These are phyloP conservation scores for Verticillium zaregamsianum DNA, from an alignment of 2,329 filamentous ascomycete genomes.

Conservation along the genomic window DNA sequence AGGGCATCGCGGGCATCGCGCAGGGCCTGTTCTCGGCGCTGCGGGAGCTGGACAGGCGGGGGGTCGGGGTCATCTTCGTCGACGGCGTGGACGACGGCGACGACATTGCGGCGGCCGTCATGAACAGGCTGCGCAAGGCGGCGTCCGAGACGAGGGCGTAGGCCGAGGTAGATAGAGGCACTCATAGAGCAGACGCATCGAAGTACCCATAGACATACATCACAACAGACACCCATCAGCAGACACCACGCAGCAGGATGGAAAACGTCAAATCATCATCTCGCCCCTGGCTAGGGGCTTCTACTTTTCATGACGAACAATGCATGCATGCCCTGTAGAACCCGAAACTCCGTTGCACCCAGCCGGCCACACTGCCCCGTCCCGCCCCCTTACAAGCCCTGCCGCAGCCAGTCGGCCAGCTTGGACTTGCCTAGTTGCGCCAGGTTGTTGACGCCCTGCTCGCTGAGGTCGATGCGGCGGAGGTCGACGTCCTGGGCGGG, in stretches of 20 bases:
- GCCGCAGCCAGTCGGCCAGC: conserved; percentile 83
- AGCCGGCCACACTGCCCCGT: neutral
- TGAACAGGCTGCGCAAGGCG: conserved; percentile 79
- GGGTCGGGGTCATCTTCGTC: conserved; percentile 81
- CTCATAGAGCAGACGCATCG: too few relatives aligned
- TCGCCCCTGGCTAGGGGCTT: conserved; percentile 6
- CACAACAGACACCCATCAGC: conserved; percentile 10
- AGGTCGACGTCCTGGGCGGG: conserved; percentile 88
- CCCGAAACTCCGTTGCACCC: conserved; percentile 12
- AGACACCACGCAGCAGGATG: neutral
- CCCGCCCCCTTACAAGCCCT: conserved; percentile 57
- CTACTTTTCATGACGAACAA: conserved; percentile 12
- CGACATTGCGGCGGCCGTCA: conserved; percentile 80
- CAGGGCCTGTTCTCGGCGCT: conserved; percentile 84
- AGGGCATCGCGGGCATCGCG: conserved; percentile 69
- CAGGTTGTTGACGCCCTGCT: conserved; percentile 90
- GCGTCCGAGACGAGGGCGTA: conserved; percentile 56
- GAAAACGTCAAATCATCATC: conserved; percentile 8
- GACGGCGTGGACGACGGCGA: conserved; percentile 80
- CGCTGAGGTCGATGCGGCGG: conserved; percentile 90
- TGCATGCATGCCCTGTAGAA: conserved; percentile 10
- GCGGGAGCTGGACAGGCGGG: conserved; percentile 74
- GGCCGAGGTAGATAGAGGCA: conserved; percentile 7
- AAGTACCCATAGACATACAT: conserved; percentile 10
- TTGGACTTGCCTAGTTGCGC: conserved; percentile 93